Base-by-base conservation (phyloP, 176 grass and related monocot species). In the Bolboschoenus planiculmis region DNA sequence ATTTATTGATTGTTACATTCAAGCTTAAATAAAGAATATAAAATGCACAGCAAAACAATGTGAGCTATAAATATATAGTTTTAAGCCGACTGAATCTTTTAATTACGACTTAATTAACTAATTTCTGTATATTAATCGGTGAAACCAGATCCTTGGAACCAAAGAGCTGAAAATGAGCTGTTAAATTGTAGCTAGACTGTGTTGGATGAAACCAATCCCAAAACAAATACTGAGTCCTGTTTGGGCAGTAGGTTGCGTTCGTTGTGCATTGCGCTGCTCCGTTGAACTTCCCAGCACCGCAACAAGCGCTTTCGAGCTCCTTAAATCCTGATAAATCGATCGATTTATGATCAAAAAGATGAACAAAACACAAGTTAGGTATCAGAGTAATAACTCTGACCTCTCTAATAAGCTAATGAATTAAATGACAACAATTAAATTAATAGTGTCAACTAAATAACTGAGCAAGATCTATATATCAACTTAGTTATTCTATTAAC, bases 191-290 rank as follows among this genome's bases (percentile, higher is more conserved):
- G 5, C 37, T 2, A 9, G 51, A 21, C 61, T 85, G 61, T 29
- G 87, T 81, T 34, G 82, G 76, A 36, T 88, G 87, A 79, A 63
- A 33, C 27, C 18, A 48, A 61, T 88, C 87, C 87, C 87, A 88
- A 40, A 62, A 88, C 1, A 84, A 64, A 43, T 81, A 50, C 3
- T 76, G 11, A 20, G 4, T 31, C 10, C 87, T 65, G 5, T 72
- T 16, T 10, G 48, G 39, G 82, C 87, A 88, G 30, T 50, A 63
- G 18, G 75, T 81, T 10, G 56, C 35, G 47, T 53, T 81, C 60
- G 62, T 5, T 2, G 20, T 36, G 53, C 87, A 88, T 48, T 44
- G 61, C 1, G 2, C 35, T 80, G 6, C 50, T 14, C 60, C 87
- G 3, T 85, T 85, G 27, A 78, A 84, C 29, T 58, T 81, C 2